phyloP scores from a whole-genome alignment of 441 rosid species.

The Geranium incanum region DNA sequence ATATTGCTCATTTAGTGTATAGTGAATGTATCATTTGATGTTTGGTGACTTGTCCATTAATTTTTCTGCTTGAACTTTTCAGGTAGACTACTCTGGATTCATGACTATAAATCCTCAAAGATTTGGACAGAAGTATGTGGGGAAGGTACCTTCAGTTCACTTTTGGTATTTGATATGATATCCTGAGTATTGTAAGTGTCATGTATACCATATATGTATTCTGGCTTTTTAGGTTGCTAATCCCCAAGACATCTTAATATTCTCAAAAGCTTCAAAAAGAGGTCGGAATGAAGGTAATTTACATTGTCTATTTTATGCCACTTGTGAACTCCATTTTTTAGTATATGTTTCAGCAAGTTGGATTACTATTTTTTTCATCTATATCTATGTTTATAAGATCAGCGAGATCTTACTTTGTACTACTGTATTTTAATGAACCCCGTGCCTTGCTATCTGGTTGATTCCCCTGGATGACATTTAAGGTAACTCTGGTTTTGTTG shows the following conservation, averaged over 20 bases:
- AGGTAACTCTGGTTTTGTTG: conserved; percentile 16
- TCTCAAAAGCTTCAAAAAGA: conserved; percentile 78
- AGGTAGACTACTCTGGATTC: conserved; percentile 97
- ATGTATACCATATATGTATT: not conserved
- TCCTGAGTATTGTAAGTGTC: conserved; percentile 15
- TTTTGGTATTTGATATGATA: conserved; percentile 13
- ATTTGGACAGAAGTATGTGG: conserved; percentile 96
- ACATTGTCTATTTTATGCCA: conserved; percentile 3
- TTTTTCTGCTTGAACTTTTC: conserved; percentile 25
- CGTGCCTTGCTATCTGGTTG: no score
- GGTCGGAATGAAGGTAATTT: conserved; percentile 48
- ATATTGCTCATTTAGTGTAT: not conserved
- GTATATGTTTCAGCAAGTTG: conserved; percentile 6
- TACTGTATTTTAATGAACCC: not conserved
- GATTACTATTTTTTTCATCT: not conserved
- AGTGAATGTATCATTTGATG: conserved; percentile 2
- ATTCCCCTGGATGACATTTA: not conserved
- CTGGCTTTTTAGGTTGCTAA: conserved; percentile 65
- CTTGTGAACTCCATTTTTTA: conserved; percentile 11
- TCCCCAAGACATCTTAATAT: conserved; percentile 96
- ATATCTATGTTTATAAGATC: not conserved
- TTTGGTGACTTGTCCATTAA: conserved; percentile 7
- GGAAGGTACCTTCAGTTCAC: conserved; percentile 56
- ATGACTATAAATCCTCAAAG: conserved; percentile 99
- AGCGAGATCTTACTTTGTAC: not conserved